phyloP scores from a whole-genome alignment of 768 basidiomycete genomes.

The Calocybe gangraenosa region DNA sequence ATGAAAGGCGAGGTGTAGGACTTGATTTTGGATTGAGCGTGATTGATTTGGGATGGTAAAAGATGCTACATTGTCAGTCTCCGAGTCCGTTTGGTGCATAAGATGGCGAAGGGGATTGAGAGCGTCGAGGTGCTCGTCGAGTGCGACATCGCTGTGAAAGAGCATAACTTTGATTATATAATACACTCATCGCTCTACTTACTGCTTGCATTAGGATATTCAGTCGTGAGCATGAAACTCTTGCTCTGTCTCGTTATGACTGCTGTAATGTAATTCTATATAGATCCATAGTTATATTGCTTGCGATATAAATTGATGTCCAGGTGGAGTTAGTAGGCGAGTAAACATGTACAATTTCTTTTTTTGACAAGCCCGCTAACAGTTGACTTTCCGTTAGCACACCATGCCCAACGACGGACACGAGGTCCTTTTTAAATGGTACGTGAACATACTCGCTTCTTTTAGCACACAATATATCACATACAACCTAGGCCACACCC shows the following conservation, averaged over 20 bases:
- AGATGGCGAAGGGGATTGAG: conserved; percentile 61
- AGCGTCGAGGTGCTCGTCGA: conserved; percentile 52
- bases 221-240: too few relatives aligned
- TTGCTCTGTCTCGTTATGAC: too few relatives aligned
- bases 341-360: conserved; percentile 32
- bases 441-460: conserved; percentile 6
- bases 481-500: conserved; percentile 49
- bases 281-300: too few relatives aligned
- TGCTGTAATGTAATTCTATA: too few relatives aligned
- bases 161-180: conserved; percentile 12
- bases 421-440: conserved; percentile 54
- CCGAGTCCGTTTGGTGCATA: conserved; percentile 33
- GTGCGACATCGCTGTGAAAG: conserved; percentile 30
- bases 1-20: conserved; percentile 40
- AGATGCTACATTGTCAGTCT: conserved; percentile 23
- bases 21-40: conserved; percentile 44
- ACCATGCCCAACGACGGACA: conserved; percentile 24
- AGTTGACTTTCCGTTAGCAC: not conserved
- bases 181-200: conserved; percentile 2
- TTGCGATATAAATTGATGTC: too few relatives aligned
- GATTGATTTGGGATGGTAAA: conserved; percentile 49
- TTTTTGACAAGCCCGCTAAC: too few relatives aligned
- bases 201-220: too few relatives aligned
- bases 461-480: not conserved
- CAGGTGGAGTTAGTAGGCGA: too few relatives aligned